Conservation (phyloP, 495 filamentous ascomycete species). For the Penicillium canariense region DNA sequence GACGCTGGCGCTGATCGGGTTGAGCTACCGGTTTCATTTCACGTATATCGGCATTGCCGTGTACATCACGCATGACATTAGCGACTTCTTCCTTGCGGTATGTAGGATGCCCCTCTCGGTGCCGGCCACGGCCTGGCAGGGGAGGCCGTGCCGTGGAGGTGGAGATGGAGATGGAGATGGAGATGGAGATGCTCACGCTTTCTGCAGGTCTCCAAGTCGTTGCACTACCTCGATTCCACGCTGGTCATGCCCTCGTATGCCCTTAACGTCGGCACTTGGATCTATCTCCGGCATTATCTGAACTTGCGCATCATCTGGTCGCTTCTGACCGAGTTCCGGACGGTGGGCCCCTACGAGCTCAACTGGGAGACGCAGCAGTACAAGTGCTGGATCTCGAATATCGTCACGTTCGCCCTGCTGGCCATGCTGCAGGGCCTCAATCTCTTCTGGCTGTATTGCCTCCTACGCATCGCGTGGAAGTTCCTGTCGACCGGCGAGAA, state of each 20-base stretch:
- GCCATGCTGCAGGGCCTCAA: slow-evolving; percentile 69
- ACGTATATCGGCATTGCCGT: slow-evolving; percentile 88
- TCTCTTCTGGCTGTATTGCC: slow-evolving; percentile 75
- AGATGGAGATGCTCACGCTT: no score
- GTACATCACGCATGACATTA: slow-evolving; percentile 88
- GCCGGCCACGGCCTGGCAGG: not conserved
- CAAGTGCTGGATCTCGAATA: slow-evolving; percentile 66
- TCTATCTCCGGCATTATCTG: slow-evolving; percentile 84
- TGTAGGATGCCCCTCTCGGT: slow-evolving; percentile 28
- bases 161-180: no score
- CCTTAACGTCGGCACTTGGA: slow-evolving; percentile 73
- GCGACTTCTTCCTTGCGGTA: slow-evolving; percentile 90
- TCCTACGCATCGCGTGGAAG: slow-evolving; percentile 46
- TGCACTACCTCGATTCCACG: slow-evolving; percentile 77
- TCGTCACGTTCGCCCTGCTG: slow-evolving; percentile 62
- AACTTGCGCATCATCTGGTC: slow-evolving; percentile 77
- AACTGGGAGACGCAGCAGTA: slow-evolving; percentile 75
- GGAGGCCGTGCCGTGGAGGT: no score
- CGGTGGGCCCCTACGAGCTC: slow-evolving; percentile 75
- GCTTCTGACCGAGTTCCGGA: slow-evolving; percentile 74
- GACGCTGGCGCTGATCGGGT: slow-evolving; percentile 70
- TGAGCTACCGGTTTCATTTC: slow-evolving; percentile 92
- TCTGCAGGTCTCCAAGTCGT: slow-evolving; percentile 71
- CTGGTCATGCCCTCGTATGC: slow-evolving; percentile 73
- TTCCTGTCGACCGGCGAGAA: slow-evolving; percentile 22